Evolutionary conservation across 164 flowering plant genomes (phyloP), one percentile per base, ranked within the genome.

Genomic region (Vitis labrusca): DNA sequence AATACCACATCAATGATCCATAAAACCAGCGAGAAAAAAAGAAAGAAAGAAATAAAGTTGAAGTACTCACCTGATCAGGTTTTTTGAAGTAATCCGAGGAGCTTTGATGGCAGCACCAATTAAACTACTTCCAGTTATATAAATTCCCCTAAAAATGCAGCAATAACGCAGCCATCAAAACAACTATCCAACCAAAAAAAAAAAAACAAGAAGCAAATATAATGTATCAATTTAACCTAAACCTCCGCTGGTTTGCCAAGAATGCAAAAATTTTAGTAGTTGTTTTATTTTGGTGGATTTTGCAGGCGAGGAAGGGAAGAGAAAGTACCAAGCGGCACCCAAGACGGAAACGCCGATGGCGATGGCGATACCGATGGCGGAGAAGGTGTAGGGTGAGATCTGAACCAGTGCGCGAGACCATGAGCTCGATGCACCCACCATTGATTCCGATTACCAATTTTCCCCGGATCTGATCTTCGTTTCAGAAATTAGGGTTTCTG

Each of bases 31-130:
- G 27, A 47, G 13, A 9, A 11, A 72, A 54, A 0, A 10, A 32
- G 9, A 57, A 10, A 47, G 32, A 55, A 17, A 51, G 64, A 56
- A 17, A 60, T 15, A 54, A 14, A 23, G 68, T 61, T 64, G 13
- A 7, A 14, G 44, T 0, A 37, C 44, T 53, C 74, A 89, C 99
- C 99, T 94, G 67, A 94, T 94, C 65, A 94, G 93, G 82, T 94
- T 92, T 80, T 92, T 94, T 37, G 99, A 91, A 65, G 99, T 94
- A 48, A 94, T 94, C 10, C 97, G 89, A 37, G 99, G 99, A 80
- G 98, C 98, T 78, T 91, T 92, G 70, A 94, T 90, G 1, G 99
- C 97, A n/a, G 99, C 99, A 73, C 98, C 98, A 63, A 94, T 92
- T 82, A 94, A 88, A 82, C 99, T 94, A 82, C 99, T 94, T 29